Base-by-base conservation (phyloP, 2,329 filamentous ascomycete genomes). In the Paradendryphiella salina region DNA sequence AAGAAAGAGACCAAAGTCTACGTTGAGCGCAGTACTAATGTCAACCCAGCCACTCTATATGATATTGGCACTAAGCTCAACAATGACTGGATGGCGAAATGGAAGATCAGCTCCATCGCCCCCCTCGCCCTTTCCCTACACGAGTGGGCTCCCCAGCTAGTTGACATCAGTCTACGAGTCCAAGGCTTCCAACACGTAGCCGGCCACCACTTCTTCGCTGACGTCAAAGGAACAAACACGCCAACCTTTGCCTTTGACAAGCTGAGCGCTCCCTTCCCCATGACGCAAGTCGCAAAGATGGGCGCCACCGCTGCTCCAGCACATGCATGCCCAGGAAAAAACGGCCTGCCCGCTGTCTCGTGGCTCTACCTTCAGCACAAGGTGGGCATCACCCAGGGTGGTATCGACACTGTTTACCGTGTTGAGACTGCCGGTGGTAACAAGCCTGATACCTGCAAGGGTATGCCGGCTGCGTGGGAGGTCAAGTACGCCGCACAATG, bases 141-240 rank as follows among this genome's bases (percentile, higher is more conserved):
- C 31, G 46, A 59, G 29, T 48, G 45, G 17, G 48, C 53, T 18
- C 59, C 63, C 9, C 35, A 37, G 17, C 45, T 57, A 13, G 59
- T 72, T n/a, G 56, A 63, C 29, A 52, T 50, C 46, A 69, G 65
- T 45, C 63, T 73, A 42, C 46, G 52, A 23, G 55, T 57, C 1
- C 61, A 68, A 32, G 68, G 70, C 43, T 73, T 65, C 54, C 53
- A 65, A 45, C 46, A 63, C 5, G 78, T 80, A 61, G 66, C 85
- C 11, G 87, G 87, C 23, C 79, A 83, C 61, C 87, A 90, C 77
- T 88, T 78, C 79, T 90, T 90, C 77, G 80, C 70, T 54, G 56
- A 38, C 56, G 50, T 61, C 18, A 33, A 39, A 15, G 49, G 39
- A 20, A 50, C 40, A 38, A 64, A 36, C 73, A 79, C 55, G 0